These are phyloP conservation scores for Salicornia ramosissima DNA, from an alignment of 148 eudicot species.

Conservation along the genomic window DNA sequence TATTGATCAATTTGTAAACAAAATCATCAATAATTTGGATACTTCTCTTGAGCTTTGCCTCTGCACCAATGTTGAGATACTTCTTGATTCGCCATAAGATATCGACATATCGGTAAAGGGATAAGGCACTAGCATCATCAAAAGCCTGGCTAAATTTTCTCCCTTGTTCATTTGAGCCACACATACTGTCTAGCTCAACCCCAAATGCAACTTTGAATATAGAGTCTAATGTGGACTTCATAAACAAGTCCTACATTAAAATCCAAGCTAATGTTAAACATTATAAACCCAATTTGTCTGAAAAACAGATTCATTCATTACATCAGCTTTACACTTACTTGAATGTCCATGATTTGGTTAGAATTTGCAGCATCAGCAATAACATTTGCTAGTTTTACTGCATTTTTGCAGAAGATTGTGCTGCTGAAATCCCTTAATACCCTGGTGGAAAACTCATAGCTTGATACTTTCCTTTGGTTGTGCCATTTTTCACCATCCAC, in stretches of 20 bases:
- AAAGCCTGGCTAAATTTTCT: conserved; percentile 46
- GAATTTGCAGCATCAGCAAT: conserved; percentile 46
- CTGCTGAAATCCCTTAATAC: conserved; percentile 63
- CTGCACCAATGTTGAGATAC: conserved; percentile 50
- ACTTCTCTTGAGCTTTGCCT: conserved; percentile 45
- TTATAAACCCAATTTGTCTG: background rate
- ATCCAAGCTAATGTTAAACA: background rate
- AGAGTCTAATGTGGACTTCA: conserved; percentile 72
- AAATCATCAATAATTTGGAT: conserved; percentile 35
- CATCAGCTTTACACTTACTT: conserved; percentile 48
- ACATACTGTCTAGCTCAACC: conserved; percentile 56
- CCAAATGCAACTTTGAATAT: conserved; percentile 71
- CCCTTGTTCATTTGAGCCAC: conserved; percentile 63
- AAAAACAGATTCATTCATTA: background rate
- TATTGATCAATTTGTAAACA: conserved; percentile 50
- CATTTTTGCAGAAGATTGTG: conserved; percentile 44
- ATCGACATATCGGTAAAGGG: conserved; percentile 53
- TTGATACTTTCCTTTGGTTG: conserved; percentile 63
- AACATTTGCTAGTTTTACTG: conserved; percentile 46
- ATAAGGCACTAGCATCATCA: conserved; percentile 55
- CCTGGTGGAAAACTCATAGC: conserved; percentile 65
- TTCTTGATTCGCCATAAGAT: conserved; percentile 56
- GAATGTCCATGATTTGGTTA: conserved; percentile 45
- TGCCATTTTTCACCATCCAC: conserved; percentile 81
- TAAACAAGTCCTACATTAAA: conserved; percentile 56